These are phyloP conservation scores for Rhizoclosmatium globosum DNA, from an alignment of 192 early-diverging fungal species.

Conservation along the genomic window DNA sequence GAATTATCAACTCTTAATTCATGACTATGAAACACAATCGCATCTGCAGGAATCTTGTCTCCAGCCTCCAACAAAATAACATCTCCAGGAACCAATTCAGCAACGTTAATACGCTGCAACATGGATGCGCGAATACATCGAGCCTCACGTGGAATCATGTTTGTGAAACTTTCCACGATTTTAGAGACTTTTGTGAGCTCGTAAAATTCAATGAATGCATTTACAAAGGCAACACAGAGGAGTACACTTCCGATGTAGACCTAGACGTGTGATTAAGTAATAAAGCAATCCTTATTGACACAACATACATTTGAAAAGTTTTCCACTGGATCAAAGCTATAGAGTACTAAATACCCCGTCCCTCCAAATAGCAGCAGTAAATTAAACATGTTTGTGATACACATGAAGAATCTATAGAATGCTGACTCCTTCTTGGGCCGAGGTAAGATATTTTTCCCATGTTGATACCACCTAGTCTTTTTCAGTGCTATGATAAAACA, in stretches of 20 bases:
- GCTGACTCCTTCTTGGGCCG: conserved; percentile 76
- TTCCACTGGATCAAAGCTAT: conserved; percentile 71
- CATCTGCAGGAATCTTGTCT: conserved; percentile 57
- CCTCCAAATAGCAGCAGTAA: conserved; percentile 82
- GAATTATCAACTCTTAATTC: conserved; percentile 62
- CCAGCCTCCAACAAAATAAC: conserved; percentile 48
- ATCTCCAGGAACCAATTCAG: conserved; percentile 56
- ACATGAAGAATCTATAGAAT: conserved; percentile 77
- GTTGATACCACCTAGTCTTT: too few species aligned
- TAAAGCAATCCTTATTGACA: neutral
- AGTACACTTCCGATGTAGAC: conserved; percentile 60
- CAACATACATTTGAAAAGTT: conserved; percentile 82
- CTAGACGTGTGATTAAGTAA: conserved; percentile 3
- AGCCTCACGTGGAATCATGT: conserved; percentile 52
- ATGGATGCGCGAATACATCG: conserved; percentile 45
- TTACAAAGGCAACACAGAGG: conserved; percentile 59
- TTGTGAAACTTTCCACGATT: conserved; percentile 80
- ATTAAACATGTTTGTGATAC: conserved; percentile 86
- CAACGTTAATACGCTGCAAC: conserved; percentile 29
- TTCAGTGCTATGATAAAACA: too few species aligned
- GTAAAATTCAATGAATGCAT: conserved; percentile 66
- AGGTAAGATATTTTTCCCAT: conserved; percentile 73
- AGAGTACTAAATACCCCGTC: conserved; percentile 78
- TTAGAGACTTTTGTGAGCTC: conserved; percentile 72
- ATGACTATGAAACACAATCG: conserved; percentile 39